Evolutionary conservation across 345 rosid genomes (phyloP).

Genomic region (Dovyalis caffra): DNA sequence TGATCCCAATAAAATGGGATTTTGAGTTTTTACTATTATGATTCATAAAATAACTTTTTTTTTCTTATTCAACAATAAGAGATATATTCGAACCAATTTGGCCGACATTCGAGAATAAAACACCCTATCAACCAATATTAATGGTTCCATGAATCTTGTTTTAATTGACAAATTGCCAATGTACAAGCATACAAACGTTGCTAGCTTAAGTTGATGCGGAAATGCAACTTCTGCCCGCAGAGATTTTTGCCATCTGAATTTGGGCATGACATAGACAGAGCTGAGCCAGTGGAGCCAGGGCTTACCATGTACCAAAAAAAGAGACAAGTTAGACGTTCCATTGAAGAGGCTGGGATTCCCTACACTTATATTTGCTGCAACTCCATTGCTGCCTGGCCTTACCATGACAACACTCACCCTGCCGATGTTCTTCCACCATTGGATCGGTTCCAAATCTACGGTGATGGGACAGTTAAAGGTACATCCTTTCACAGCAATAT

Average conservation of each 20-base stretch:
- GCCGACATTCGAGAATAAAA: too few species aligned
- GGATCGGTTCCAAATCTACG: conserved; percentile 36
- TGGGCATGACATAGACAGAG: conserved; percentile 39
- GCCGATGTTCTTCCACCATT: conserved; percentile 37
- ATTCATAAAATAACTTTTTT: too few species aligned
- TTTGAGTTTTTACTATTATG: too few species aligned
- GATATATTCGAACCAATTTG: too few species aligned
- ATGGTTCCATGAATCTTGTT: too few species aligned
- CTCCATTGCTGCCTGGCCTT: conserved; percentile 45
- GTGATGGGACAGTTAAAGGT: conserved; percentile 39
- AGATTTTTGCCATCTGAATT: conserved; percentile 41
- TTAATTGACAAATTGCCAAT: too few species aligned
- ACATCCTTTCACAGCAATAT: too few species aligned
- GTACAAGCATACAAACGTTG: too few species aligned
- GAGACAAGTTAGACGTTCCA: conserved; percentile 29
- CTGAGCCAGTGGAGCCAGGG: conserved; percentile 43
- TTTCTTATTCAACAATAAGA: too few species aligned
- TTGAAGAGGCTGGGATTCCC: conserved; percentile 32
- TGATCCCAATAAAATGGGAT: too few species aligned
- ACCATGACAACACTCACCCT: conserved; percentile 41
- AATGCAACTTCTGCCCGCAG: not conserved
- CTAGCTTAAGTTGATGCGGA: not conserved
- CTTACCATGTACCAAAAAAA: conserved; percentile 32
- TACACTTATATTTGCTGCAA: conserved; percentile 43
- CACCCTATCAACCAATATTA: too few species aligned